These are phyloP conservation scores for Hibiscus tridactylites DNA, from an alignment of 345 rosid genomes.

Conservation along the genomic window DNA sequence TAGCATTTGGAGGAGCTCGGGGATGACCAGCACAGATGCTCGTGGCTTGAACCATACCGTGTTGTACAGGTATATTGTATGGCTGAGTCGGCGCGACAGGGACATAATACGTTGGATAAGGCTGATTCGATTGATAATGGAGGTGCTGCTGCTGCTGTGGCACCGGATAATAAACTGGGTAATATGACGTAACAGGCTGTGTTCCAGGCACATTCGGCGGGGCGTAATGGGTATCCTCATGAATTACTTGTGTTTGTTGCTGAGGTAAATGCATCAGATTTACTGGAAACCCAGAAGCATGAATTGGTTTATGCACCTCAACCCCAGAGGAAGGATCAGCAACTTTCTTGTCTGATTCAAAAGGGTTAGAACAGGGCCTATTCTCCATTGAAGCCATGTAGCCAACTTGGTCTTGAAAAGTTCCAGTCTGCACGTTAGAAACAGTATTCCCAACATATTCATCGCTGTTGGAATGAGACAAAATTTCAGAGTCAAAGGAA, in stretches of 20 bases:
- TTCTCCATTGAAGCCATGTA: constrained; percentile 25
- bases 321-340: constrained; percentile 20
- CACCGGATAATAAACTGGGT: constrained; percentile 26
- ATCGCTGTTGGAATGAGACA: constrained; percentile 26
- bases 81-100: constrained; percentile 35
- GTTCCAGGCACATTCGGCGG: constrained; percentile 27
- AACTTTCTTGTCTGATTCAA: constrained; percentile 20
- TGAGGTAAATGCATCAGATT: constrained; percentile 31
- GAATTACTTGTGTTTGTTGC: constrained; percentile 35
- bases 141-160: constrained; percentile 24
- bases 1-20: constrained; percentile 22
- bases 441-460: constrained; percentile 14
- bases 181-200: constrained; percentile 31
- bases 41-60: constrained; percentile 20
- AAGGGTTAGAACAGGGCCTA: constrained; percentile 15
- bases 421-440: constrained; percentile 17
- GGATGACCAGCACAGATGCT: constrained; percentile 17
- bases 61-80: constrained; percentile 25
- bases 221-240: constrained; percentile 26
- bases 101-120: constrained; percentile 35
- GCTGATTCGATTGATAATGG: constrained; percentile 40
- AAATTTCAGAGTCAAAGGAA: not conserved
- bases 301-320: constrained; percentile 25
- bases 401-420: constrained; percentile 23
- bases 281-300: constrained; percentile 35